A percentile compares a stretch with the other conserved stretches of the same genome.
Conservation (phyloP, 2,329 filamentous ascomycete species). For the Fusarium hostae region DNA sequence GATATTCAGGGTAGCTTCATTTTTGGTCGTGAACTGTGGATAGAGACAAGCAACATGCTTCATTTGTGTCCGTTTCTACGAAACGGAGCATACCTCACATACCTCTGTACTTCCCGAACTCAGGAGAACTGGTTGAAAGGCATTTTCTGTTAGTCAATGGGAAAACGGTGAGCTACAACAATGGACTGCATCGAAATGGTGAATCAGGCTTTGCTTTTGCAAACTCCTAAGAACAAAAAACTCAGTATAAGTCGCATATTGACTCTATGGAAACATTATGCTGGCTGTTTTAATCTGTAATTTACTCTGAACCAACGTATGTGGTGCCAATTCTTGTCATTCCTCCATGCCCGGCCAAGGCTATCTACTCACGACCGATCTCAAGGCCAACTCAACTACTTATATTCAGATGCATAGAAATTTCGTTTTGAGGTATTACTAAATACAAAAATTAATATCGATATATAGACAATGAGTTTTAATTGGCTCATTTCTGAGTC, state of each 20-base stretch:
- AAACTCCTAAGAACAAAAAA: neutral
- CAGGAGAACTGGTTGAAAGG: neutral
- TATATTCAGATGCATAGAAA: neutral
- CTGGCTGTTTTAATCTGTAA: no score
- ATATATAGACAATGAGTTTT: neutral
- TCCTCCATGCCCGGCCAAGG: neutral
- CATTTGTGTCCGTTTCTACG: neutral
- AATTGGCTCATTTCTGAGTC: neutral
- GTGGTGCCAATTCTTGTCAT: neutral
- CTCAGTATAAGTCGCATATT: neutral
- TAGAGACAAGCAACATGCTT: neutral
- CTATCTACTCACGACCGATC: neutral
- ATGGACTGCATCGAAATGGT: neutral
- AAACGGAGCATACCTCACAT: neutral
- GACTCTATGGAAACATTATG: neutral
- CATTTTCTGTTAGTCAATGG: neutral
- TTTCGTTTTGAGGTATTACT: neutral
- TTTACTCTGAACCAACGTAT: neutral
- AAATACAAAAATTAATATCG: neutral
- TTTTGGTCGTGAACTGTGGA: neutral
- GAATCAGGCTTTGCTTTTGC: neutral
- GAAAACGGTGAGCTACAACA: neutral
- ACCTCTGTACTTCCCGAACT: neutral
- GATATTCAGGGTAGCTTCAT: neutral
- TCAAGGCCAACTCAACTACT: neutral